Evolutionary conservation across 768 basidiomycete genomes (phyloP), one percentile per base, ranked within the genome.

Genomic region (Kwoniella shandongensis): DNA sequence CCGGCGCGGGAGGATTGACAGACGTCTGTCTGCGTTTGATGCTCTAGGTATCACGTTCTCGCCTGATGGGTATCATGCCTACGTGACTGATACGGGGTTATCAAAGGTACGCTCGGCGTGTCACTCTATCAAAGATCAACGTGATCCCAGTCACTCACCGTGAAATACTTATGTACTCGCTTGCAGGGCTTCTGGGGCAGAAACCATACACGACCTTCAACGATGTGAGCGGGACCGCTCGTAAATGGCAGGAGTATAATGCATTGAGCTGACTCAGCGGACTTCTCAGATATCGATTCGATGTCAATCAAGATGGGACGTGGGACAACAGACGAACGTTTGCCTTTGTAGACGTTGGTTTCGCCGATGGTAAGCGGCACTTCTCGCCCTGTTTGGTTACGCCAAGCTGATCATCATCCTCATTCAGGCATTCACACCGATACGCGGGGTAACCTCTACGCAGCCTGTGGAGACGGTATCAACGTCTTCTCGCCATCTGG

Each of bases 31-130:
- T n/a, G n/a, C 32, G 32, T 32, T 39, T 13, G n/a, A n/a, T n/a
- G n/a, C n/a, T 25, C 13, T 41, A 72, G 70, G 88, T 1, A 82
- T 90, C 49, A 86, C 86, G 0, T 85, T 89, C 72, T 82, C 81
- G n/a, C 76, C 79, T 1, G 83, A 86, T 60, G 86, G 87, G 8
- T 81, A 75, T 46, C 82, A 78, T 7, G 87, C 83, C 2, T 90
- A 86, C 68, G 79, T 89, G 20, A 61, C 74, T n/a, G 74, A 75
- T 57, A 75, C 74, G 1, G 74, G 74, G 50, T 6, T 32, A 39
- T 55, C 56, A 59, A 54, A 50, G 59, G 49, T 47, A 57, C 62
- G 64, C 32, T 13, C 32, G 7, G 6, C 32, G 6, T 32, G 32
- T 32, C 32, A 6, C 6, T 32, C 32, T 32, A 13, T 32, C 32